A percentile compares a stretch with the other conserved stretches of the same genome.
These are phyloP conservation scores for Leccinum obscurum DNA, from an alignment of 768 basidiomycete genomes.

Conservation along the genomic window DNA sequence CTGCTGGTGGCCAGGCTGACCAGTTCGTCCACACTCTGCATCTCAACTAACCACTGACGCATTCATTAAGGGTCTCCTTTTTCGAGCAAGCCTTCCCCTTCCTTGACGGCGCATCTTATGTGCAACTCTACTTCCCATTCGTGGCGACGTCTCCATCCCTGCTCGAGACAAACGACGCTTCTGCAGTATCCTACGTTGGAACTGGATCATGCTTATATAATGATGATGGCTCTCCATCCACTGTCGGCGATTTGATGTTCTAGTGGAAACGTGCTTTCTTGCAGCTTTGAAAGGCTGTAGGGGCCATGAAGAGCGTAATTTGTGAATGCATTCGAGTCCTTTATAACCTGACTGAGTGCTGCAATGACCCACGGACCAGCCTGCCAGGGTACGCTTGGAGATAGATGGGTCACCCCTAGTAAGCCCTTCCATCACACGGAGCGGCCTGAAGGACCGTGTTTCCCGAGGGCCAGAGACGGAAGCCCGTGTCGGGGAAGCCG, in stretches of 20 bases:
- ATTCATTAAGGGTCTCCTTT: conserved; percentile 25
- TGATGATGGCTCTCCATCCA: conserved; percentile 27
- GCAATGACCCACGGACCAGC: not conserved
- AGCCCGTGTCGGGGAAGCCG: too few relatives aligned
- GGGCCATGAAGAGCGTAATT: not conserved
- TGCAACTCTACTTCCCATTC: conserved; percentile 39
- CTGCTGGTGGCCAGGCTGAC: conserved; percentile 29
- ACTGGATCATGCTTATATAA: conserved; percentile 35
- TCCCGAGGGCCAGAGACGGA: too few relatives aligned
- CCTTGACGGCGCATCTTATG: conserved; percentile 33
- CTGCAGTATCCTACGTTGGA: conserved; percentile 19
- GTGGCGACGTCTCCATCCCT: conserved; percentile 33
- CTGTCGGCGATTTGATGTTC: conserved; percentile 29
- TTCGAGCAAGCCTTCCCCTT: conserved; percentile 37
- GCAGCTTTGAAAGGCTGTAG: not conserved
- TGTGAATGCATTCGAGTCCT: not conserved
- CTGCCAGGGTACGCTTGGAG: not conserved
- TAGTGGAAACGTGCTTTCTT: not conserved
- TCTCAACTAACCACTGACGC: not conserved
- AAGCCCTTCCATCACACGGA: not conserved
- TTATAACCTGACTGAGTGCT: not conserved
- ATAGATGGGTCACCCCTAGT: not conserved
- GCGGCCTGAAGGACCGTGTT: too few relatives aligned
- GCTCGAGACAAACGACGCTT: conserved; percentile 19
- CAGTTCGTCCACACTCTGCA: conserved; percentile 27